Percentiles rank a stretch among this genome's conserved stretches.
Conservation (phyloP, 805 yeast species). For the Saccharomycopsis guyanensis region DNA sequence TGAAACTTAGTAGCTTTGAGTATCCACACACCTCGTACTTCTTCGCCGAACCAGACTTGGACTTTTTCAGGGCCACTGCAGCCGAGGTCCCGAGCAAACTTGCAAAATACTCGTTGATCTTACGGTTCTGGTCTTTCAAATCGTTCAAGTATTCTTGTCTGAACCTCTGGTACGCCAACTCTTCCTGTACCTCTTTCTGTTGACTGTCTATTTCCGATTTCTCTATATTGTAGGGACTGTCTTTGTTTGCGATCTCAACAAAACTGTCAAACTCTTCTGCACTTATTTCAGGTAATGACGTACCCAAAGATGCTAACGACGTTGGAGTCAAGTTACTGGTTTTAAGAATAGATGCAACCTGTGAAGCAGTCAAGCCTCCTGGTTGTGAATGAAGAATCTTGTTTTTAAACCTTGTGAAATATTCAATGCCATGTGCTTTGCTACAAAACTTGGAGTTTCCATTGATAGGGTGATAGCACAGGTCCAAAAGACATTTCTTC, state of each 20-base stretch:
- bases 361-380: conserved; percentile 2
- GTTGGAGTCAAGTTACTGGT: conserved; percentile 11
- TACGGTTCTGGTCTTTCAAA: conserved; percentile 25
- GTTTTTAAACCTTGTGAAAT: conserved; percentile 25
- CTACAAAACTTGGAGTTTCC: conserved; percentile 63
- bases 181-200: neutral
- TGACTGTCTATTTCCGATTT: conserved; percentile 7
- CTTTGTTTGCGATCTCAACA: conserved; percentile 7
- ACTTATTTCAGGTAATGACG: conserved; percentile 36
- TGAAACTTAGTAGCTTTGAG: conserved; percentile 28
- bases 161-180: conserved; percentile 10
- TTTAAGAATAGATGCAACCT: neutral
- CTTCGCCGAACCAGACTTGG: conserved; percentile 24
- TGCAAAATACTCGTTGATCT: conserved; percentile 24
- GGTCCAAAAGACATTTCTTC: conserved; percentile 57
- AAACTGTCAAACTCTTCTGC: conserved; percentile 26
- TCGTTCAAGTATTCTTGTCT: conserved; percentile 22
- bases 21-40: conserved; percentile 49
- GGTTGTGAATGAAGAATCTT: conserved; percentile 21
- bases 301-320: conserved; percentile 29
- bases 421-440: conserved; percentile 57
- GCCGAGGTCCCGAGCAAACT: neutral
- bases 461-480: conserved; percentile 50
- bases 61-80: neutral
- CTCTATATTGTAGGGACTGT: conserved; percentile 18